phyloP scores from a whole-genome alignment of 2,329 filamentous ascomycete genomes.

The Aspergillus ibericus region DNA sequence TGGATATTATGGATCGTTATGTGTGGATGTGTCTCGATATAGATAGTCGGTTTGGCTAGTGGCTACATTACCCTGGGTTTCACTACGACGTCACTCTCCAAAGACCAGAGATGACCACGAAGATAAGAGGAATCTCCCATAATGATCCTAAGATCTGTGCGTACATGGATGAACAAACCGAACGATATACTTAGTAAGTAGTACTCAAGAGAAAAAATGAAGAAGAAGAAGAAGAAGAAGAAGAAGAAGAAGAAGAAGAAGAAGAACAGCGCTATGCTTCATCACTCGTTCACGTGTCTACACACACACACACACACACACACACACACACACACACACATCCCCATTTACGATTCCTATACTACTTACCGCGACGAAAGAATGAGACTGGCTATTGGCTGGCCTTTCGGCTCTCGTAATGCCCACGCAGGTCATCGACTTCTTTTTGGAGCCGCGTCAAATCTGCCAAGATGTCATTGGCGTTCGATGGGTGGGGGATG shows the following conservation, averaged over 20 bases:
- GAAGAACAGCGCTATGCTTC: slow-evolving; percentile 3
- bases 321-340: not conserved
- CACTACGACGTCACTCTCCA: no score
- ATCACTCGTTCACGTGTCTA: slow-evolving; percentile 1
- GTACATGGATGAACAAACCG: not conserved
- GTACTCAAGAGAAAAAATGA: not conserved
- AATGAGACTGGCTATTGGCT: slow-evolving; percentile 21
- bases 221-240: not conserved
- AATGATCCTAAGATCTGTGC: not conserved
- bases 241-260: not conserved
- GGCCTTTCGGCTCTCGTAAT: slow-evolving; percentile 37
- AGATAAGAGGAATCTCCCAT: not conserved
- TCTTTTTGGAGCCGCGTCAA: slow-evolving; percentile 71
- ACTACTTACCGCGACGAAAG: not conserved
- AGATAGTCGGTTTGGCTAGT: no score
- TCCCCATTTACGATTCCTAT: not conserved
- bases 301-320: not conserved
- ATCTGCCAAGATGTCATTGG: slow-evolving; percentile 68
- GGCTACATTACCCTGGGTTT: no score
- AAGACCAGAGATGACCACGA: no score
- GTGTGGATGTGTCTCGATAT: no score
- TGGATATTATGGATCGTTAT: no score
- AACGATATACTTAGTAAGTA: not conserved
- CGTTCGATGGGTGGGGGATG: slow-evolving; percentile 41
- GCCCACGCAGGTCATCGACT: slow-evolving; percentile 61